Percentiles rank a stretch among this genome's conserved stretches.
These are phyloP conservation scores for Penicillium verhagenii DNA, from an alignment of 495 filamentous ascomycete species.

Conservation along the genomic window DNA sequence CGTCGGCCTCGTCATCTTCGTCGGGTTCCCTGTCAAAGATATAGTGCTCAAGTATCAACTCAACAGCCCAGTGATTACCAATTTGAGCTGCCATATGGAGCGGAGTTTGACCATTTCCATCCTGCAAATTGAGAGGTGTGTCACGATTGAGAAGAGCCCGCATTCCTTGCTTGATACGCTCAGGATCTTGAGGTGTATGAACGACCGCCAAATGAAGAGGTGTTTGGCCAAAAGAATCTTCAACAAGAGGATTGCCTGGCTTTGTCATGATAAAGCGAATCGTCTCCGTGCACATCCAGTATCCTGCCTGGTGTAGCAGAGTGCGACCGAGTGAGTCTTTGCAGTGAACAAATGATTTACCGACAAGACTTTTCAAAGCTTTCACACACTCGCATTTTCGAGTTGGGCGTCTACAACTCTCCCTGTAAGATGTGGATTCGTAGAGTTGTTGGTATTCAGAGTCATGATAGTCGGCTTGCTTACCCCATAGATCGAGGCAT, in stretches of 20 bases:
- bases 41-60: slow-evolving; percentile 1
- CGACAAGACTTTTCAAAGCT: no score
- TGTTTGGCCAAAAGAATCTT: neutral
- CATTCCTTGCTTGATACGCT: neutral
- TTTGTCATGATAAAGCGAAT: neutral
- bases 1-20: no score
- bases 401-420: no score
- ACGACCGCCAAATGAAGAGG: neutral
- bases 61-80: neutral
- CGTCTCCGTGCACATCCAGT: neutral
- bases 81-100: neutral
- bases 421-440: neutral
- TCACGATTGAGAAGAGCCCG: neutral
- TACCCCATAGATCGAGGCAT: no score
- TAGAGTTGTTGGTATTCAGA: neutral
- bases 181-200: neutral
- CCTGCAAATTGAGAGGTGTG: neutral
- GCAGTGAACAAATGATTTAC: neutral
- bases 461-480: neutral
- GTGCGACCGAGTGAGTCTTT: neutral
- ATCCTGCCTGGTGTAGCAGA: neutral
- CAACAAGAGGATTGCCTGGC: neutral
- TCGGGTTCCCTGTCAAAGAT: no score
- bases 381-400: neutral
- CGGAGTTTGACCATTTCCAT: neutral